A percentile compares a stretch with the other conserved stretches of the same genome.
These are phyloP conservation scores for Pyrrhoderma noxium DNA, from an alignment of 1,284 basidiomycete genomes.

Conservation along the genomic window DNA sequence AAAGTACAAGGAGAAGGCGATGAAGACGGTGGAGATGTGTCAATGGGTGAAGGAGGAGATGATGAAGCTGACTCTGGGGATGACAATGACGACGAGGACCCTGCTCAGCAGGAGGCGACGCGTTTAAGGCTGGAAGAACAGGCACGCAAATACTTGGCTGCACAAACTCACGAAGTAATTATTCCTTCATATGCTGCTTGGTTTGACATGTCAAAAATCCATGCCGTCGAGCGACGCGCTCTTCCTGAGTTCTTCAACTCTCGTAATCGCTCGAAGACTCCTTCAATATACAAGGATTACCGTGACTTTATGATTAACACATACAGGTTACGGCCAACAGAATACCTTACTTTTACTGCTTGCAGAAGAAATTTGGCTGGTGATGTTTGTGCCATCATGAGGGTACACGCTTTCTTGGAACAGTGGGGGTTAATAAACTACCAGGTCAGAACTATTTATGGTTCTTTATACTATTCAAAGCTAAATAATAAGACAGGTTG, in stretches of 20 bases:
- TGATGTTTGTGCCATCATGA: slow-evolving; percentile 98
- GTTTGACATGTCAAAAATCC: slow-evolving; percentile 95
- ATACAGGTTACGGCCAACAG: slow-evolving; percentile 87
- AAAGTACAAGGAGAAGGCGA: slow-evolving; percentile 64
- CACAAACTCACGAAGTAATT: slow-evolving; percentile 95
- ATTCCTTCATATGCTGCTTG: slow-evolving; percentile 97
- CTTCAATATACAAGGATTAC: slow-evolving; percentile 98
- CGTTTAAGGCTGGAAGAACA: slow-evolving; percentile 75
- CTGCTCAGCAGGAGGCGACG: slow-evolving; percentile 73
- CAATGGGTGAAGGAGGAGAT: slow-evolving; percentile 47
- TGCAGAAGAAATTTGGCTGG: slow-evolving; percentile 95
- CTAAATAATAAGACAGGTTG: slow-evolving; percentile 55
- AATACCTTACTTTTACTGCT: slow-evolving; percentile 97
- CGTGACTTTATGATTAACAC: slow-evolving; percentile 99
- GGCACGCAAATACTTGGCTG: slow-evolving; percentile 89
- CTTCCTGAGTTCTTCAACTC: slow-evolving; percentile 99
- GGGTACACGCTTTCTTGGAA: slow-evolving; percentile 97
- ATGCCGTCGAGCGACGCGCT: slow-evolving; percentile 87
- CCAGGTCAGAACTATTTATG: slow-evolving; percentile 52
- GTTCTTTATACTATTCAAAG: not conserved
- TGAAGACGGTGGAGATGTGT: slow-evolving; percentile 24
- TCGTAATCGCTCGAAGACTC: slow-evolving; percentile 91
- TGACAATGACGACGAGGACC: slow-evolving; percentile 72
- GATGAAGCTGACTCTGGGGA: slow-evolving; percentile 65
- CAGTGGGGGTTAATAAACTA: slow-evolving; percentile 99